A percentile compares a stretch with the other conserved stretches of the same genome.
Evolutionary conservation across 108 stramenopile species (phyloP).

Genomic region (Bacterosira constricta): DNA sequence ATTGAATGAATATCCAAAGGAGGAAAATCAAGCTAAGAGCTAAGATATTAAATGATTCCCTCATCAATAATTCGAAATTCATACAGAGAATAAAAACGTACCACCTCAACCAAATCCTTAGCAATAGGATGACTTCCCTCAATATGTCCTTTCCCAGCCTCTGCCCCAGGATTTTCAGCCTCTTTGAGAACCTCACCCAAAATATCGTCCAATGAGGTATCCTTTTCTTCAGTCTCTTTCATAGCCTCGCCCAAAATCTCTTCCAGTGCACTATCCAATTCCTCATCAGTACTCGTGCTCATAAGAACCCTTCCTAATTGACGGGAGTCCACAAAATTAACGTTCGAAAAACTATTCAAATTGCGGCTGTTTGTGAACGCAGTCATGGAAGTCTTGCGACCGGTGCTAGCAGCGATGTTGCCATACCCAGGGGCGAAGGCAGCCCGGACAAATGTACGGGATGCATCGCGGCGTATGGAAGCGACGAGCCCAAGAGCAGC

Average conservation of each 20-base stretch:
- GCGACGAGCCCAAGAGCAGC: constrained; percentile 1
- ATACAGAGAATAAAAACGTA: constrained; percentile 27
- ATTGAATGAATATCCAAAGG: too few species aligned
- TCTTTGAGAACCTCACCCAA: constrained; percentile 49
- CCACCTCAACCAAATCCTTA: constrained; percentile 37
- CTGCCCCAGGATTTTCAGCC: constrained; percentile 7
- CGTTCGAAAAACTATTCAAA: neutral
- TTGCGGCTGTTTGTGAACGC: neutral
- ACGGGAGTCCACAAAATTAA: neutral
- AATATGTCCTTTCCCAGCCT: constrained; percentile 18
- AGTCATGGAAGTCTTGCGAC: neutral
- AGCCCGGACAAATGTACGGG: constrained; percentile 7
- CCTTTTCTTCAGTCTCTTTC: constrained; percentile 21
- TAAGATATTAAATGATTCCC: too few species aligned
- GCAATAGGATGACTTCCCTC: constrained; percentile 41
- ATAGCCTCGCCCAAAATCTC: constrained; percentile 56
- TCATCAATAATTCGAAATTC: too few species aligned
- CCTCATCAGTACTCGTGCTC: constrained; percentile 52
- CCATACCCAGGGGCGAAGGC: constrained; percentile 3
- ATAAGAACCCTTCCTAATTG: neutral
- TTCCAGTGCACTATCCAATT: constrained; percentile 63
- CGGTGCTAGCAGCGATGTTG: neutral
- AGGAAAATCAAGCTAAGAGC: too few species aligned
- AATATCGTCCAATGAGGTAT: constrained; percentile 60
- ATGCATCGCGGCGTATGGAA: neutral